Evolutionary conservation across 371 early-diverging fungal species (phyloP).

Genomic region (Mortierella sp.): DNA sequence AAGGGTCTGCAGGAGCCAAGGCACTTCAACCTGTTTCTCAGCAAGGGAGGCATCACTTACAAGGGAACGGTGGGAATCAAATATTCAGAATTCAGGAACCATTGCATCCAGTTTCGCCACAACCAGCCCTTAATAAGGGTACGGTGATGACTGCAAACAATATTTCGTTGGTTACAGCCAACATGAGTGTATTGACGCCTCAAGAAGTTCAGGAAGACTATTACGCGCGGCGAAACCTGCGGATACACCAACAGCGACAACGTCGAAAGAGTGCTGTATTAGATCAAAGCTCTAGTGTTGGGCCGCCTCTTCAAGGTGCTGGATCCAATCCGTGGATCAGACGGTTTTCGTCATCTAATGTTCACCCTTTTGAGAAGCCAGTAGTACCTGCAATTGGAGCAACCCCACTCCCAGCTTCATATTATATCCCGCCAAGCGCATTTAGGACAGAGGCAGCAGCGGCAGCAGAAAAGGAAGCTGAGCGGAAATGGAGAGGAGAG

Average conservation of each 20-base stretch:
- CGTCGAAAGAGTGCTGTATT: constrained; percentile 10
- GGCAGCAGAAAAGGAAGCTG: constrained; percentile 37
- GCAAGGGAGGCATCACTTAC: not conserved
- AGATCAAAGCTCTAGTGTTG: not conserved
- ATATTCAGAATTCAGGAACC: constrained; percentile 17
- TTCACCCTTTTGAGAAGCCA: constrained; percentile 22
- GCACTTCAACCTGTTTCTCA: not conserved
- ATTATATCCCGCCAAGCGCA: constrained; percentile 46
- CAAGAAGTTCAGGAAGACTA: constrained; percentile 47
- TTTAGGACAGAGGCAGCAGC: constrained; percentile 45
- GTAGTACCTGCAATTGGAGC: constrained; percentile 8
- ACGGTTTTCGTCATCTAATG: not conserved
- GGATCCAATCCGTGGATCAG: not conserved
- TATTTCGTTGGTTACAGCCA: constrained; percentile 37
- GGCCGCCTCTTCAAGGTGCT: not conserved
- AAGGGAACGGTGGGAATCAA: constrained; percentile 19
- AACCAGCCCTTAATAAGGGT: constrained; percentile 11
- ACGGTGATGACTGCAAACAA: constrained; percentile 37
- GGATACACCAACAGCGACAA: constrained; percentile 19
- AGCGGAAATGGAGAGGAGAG: constrained; percentile 23
- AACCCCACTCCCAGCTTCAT: constrained; percentile 32
- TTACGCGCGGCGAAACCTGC: constrained; percentile 27
- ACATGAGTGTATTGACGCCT: constrained; percentile 43
- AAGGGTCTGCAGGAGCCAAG: not conserved
- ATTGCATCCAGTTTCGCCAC: constrained; percentile 7